Conservation (phyloP, 108 stramenopile genomes). For the Skeletonema grethae region DNA sequence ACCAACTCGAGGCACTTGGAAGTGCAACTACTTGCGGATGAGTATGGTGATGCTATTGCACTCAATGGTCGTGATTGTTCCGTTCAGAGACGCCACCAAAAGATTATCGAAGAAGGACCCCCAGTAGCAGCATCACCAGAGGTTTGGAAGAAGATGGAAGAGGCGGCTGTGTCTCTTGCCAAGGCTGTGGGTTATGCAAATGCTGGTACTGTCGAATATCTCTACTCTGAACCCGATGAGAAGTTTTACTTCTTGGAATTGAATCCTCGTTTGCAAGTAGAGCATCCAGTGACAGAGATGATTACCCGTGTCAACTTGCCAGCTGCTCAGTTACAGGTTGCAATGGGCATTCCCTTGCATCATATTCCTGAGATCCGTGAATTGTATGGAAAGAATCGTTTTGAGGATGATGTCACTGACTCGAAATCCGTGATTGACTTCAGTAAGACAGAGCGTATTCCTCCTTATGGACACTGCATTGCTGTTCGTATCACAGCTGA, state of each 20-base stretch:
- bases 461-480: constrained; percentile 91
- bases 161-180: constrained; percentile 94
- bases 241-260: constrained; percentile 99
- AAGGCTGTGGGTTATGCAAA: constrained; percentile 98
- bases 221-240: constrained; percentile 89
- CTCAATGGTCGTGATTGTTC: constrained; percentile 99
- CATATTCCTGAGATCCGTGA: constrained; percentile 96
- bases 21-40: constrained; percentile 97
- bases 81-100: constrained; percentile 98
- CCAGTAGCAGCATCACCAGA: constrained; percentile 91
- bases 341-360: constrained; percentile 98
- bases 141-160: constrained; percentile 97
- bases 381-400: constrained; percentile 88
- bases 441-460: constrained; percentile 54
- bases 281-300: constrained; percentile 99
- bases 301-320: constrained; percentile 97
- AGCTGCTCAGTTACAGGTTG: constrained; percentile 96
- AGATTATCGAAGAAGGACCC: constrained; percentile 99
- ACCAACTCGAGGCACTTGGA: constrained; percentile 94
- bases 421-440: constrained; percentile 77
- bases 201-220: constrained; percentile 99
- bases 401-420: constrained; percentile 74
- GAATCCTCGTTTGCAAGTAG: constrained; percentile 98
- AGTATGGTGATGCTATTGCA: constrained; percentile 97
- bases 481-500: constrained; percentile 99